Base-by-base conservation (phyloP, 177 flowering plant species). In the Vitis hybrid region DNA sequence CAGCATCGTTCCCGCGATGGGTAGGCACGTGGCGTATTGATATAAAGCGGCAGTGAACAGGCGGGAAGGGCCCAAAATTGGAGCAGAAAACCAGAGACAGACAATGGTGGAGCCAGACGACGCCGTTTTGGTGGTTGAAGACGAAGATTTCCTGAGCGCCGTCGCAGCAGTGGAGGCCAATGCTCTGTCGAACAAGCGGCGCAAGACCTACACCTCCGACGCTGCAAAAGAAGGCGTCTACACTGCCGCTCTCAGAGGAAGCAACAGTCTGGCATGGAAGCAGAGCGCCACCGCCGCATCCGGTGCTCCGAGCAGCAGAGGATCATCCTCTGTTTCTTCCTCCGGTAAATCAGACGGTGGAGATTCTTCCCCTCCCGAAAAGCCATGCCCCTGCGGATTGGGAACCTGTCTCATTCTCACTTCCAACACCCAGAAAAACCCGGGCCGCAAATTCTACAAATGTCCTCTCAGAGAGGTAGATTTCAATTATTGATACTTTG, bases 391-490 rank as follows among this genome's bases (percentile, higher is more conserved):
- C 1, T 84, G 84, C 68, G 85, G 85, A 13, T 12, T 62, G 23
- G 85, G 85, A 11, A 6, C 14, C 60, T 84, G 85, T 57, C 51
- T 62, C 54, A 79, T 84, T 62, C 70, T 82, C 21, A 84, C 84
- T 8, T 83, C 85, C 2, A 84, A 82, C 69, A 84, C 87, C 7
- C 78, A 76, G 70, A 82, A 71, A 70, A 82, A 82, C 69, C 80
- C 70, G 0, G 85, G 87, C 50, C 76, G 85, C 4, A 80, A 73
- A 77, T 84, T 84, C 64, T 82, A 78, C 70, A 76, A 68, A 39
- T 84, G 87, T 69, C 81, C 87, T 15, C 26, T 71, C 18, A 69
- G 84, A 70, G 76, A 82, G 82, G 87, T 80, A 59, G 32, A 51
- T 14, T 65, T 56, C 60, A 7, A n/a, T 61, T 1, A 0, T 57